Evolutionary conservation across 345 rosid species (phyloP).

Genomic region (Raphanus sativus): DNA sequence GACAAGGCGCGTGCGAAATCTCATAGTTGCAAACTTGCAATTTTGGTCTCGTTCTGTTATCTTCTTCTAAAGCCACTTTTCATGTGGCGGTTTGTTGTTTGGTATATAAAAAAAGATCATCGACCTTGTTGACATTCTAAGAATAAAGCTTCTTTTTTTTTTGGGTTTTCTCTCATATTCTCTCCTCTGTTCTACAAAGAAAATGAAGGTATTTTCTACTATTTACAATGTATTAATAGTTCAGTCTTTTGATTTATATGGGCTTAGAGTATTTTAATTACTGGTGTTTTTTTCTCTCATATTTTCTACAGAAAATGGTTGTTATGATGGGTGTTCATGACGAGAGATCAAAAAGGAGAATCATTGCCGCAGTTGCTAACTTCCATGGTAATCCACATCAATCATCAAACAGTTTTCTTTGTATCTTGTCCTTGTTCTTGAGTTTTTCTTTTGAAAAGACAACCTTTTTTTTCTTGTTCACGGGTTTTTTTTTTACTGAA

Average conservation of each 20-base stretch:
- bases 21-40: neutral
- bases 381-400: conserved; percentile 43
- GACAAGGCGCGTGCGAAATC: neutral
- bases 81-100: neutral
- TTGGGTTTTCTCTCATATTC: neutral
- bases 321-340: conserved; percentile 53
- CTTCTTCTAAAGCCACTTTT: neutral
- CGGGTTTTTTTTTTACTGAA: neutral
- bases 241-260: neutral
- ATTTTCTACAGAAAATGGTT: conserved; percentile 60
- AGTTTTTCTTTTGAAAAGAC: neutral
- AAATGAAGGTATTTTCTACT: conserved; percentile 16
- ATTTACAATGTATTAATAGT: neutral
- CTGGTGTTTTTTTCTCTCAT: neutral
- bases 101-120: neutral
- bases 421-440: neutral
- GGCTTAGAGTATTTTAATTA: neutral
- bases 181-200: neutral
- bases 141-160: neutral
- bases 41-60: neutral
- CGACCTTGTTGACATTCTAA: neutral
- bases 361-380: conserved; percentile 52
- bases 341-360: conserved; percentile 52
- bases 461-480: neutral
- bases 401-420: neutral